Evolutionary conservation across 2,329 filamentous ascomycete genomes (phyloP).

Genomic region (Trichoderma brevicompactum): DNA sequence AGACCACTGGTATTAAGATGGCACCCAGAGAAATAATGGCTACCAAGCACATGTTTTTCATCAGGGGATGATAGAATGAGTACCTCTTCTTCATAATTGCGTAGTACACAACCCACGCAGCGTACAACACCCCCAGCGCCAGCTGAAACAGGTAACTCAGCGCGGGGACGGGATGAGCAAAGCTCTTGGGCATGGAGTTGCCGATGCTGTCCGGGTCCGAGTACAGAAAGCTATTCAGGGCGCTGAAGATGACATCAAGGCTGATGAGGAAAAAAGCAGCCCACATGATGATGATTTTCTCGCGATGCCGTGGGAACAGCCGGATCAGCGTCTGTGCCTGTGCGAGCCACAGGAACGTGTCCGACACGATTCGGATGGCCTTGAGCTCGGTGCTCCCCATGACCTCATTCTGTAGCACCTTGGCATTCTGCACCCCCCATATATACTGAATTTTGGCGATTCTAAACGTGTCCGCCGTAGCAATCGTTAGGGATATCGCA

Average conservation of each 20-base stretch:
- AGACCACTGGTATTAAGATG: conserved; percentile 87
- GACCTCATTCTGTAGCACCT: conserved; percentile 74
- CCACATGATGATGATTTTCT: conserved; percentile 99
- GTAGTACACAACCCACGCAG: conserved; percentile 93
- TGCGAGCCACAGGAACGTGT: conserved; percentile 95
- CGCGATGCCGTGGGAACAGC: conserved; percentile 91
- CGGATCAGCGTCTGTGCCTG: conserved; percentile 97
- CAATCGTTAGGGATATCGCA: conserved; percentile 86
- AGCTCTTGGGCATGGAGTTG: conserved; percentile 69
- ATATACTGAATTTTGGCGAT: conserved; percentile 83
- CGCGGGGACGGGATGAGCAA: conserved; percentile 88
- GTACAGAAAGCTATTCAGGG: conserved; percentile 81
- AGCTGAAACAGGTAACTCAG: conserved; percentile 90
- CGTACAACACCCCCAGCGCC: conserved; percentile 83
- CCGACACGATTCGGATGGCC: conserved; percentile 88
- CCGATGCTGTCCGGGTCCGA: conserved; percentile 55
- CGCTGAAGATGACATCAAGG: conserved; percentile 87
- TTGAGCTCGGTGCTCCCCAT: conserved; percentile 85
- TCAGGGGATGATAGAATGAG: conserved; percentile 86
- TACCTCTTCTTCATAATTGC: conserved; percentile 89
- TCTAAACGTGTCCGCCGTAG: conserved; percentile 86
- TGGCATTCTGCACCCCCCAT: conserved; percentile 78
- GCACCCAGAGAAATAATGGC: conserved; percentile 77
- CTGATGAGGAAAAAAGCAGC: conserved; percentile 92
- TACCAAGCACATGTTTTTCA: conserved; percentile 86